Evolutionary conservation across 2,329 filamentous ascomycete species (phyloP), one percentile per base, ranked within the genome.

Genomic region (Microthyrium microscopicum): DNA sequence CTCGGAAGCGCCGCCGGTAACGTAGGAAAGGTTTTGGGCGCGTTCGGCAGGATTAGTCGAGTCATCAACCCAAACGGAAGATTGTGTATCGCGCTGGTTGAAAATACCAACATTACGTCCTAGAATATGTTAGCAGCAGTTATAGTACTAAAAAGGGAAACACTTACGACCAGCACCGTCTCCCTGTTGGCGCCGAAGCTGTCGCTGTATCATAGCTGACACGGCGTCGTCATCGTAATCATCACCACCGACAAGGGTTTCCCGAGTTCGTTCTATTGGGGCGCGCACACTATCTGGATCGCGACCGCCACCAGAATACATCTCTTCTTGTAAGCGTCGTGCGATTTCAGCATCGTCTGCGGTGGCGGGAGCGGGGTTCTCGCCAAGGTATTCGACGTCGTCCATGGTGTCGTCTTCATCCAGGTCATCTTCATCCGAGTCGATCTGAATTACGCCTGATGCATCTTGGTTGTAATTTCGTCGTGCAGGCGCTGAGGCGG

Each of bases 271-370:
- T 29, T 77, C 82, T 55, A 98, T 91, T 6, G 89, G 89, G 30
- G 89, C 89, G 47, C 89, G 69, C 35, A 98, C 76, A 29, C 65
- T 77, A 44, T 75, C 75, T 24, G 60, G 49, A n/a, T 34, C 36
- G 2, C 36, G 17, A 13, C 24, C 19, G 11, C 31, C 31, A n/a
- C 43, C 68, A 33, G 69, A 67, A 46, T 94, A 95, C 49, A 93
- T 68, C 55, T 98, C 84, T 48, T 98, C 80, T 53, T 98, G 89
- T 39, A 98, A 55, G 37, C 81, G 72, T 52, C 85, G 73, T 5
- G 89, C 89, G 74, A 95, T 87, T 27, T 81, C 85, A 33, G 83
- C 85, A 48, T 98, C 89, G 47, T 93, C 84, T 41, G 94, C 85
- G 7, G 19, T 20, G 19, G 25, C 29, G 8, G 20, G 47, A 73